Base-by-base conservation (phyloP, 2,329 filamentous ascomycete genomes). In the Chrysosporium queenslandicum region DNA sequence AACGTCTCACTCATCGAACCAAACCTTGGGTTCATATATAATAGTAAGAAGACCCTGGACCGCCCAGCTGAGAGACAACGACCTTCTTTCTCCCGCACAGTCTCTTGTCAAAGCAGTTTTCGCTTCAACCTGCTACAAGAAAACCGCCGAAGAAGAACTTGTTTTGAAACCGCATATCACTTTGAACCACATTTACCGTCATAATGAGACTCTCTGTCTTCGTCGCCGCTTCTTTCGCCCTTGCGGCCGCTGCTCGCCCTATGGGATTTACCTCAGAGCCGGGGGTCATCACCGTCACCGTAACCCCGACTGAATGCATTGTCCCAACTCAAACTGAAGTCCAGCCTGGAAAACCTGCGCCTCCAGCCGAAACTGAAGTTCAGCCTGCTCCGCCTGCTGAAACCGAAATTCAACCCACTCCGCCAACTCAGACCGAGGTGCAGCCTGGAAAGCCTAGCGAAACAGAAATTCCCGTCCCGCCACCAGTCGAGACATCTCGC, bases 121-220 rank as follows among this genome's bases (percentile, higher is more conserved):
- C 23, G 6, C 29, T 2, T 43, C 42, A 12, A 7, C 1, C 20
- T 30, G n/a, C 20, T 32, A 16, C 42, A 14, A 21, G 16, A 32
- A 45, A 20, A 12, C 27, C 32, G 8, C 21, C 18, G 2, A 12
- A 41, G 14, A 25, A 25, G n/a, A n/a, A n/a, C n/a, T n/a, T n/a
- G n/a, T n/a, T n/a, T n/a, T n/a, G n/a, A n/a, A n/a, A n/a, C n/a
- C n/a, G n/a, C n/a, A n/a, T n/a, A n/a, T n/a, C 34, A 6, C 5
- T 2, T 23, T 34, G 6, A 27, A 8, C 6, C 14, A 7, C n/a
- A 1, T 36, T 50, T 43, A 11, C 23, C 29, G 21, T 16, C 47
- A 50, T 30, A 21, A 51, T 51, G 49, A 51, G 29, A 45, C 3
- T 51, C 32, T 51, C 40, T 14, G 29, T 45, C 11, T 23, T 45